Evolutionary conservation across 495 filamentous ascomycete genomes (phyloP), one percentile per base, ranked within the genome.

Genomic region (Talaromyces proteolyticus): DNA sequence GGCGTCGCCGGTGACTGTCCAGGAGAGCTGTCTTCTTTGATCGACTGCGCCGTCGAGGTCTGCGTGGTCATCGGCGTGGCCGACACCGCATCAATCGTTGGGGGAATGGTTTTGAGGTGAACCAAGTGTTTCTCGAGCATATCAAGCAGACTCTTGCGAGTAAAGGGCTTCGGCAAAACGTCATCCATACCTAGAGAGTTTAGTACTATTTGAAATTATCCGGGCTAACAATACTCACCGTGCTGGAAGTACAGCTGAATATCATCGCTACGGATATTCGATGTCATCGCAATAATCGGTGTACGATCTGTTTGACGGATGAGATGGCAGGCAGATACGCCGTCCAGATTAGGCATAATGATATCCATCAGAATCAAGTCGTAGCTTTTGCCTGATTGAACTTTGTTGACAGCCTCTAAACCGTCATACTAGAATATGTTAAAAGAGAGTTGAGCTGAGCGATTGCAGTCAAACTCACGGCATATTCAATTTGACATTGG

Each of bases 331-430:
- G 93, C 93, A 8, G 91, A 95, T 23, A 96, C 90, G 44, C 93
- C 93, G 61, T 97, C 93, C 16, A 98, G 74, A 59, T 92, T 85
- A 14, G 93, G 93, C 92, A 98, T 96, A 52, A 97, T 95, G 57
- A 98, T 97, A 69, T 97, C 94, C 93, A 98, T 98, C 39, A 97
- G 78, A 40, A 98, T 89, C 37, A 98, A 68, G 61, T 97, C 91
- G 65, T 94, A 97, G 26, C 87, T 89, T 16, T 83, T 81, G 14
- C 86, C 85, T 25, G 75, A 71, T 61, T 88, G 90, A 59, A 96
- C 84, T 64, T 95, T 96, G 63, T 88, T 89, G 37, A 96, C 91
- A 42, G 93, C 92, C 66, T 95, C 88, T 45, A 95, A 70, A 11
- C 93, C 93, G 68, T 98, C 89, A 48, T 86, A 79, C 88, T 95